phyloP scores from a whole-genome alignment of 768 basidiomycete genomes.

The Lactifluus rugatus region DNA sequence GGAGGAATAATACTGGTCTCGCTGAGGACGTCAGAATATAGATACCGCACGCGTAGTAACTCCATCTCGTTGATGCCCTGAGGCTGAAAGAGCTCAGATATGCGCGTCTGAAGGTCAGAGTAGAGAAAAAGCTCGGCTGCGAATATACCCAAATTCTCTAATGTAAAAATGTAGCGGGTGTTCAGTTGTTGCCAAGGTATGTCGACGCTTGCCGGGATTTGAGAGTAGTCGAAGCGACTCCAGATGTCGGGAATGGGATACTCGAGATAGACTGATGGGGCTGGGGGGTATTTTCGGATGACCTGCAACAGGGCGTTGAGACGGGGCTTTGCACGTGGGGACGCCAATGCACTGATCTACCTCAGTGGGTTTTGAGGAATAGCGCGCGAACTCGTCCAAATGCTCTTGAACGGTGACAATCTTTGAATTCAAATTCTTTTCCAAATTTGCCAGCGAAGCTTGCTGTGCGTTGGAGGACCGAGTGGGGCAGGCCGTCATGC shows the following conservation, averaged over 20 bases:
- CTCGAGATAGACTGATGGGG: slow-evolving; percentile 39
- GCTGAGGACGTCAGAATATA: not conserved
- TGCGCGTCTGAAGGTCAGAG: slow-evolving; percentile 44
- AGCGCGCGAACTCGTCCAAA: slow-evolving; percentile 48
- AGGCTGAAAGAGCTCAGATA: slow-evolving; percentile 31
- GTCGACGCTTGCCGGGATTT: slow-evolving; percentile 27
- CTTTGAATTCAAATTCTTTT: slow-evolving; percentile 62
- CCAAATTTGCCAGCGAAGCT: slow-evolving; percentile 52
- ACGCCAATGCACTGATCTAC: slow-evolving; percentile 27
- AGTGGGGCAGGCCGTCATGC: slow-evolving; percentile 87
- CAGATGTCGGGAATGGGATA: slow-evolving; percentile 51
- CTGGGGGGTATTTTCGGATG: slow-evolving; percentile 22
- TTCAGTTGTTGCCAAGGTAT: slow-evolving; percentile 54
- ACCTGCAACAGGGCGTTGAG: slow-evolving; percentile 2
- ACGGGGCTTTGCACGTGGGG: not conserved
- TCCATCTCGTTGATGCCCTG: slow-evolving; percentile 24
- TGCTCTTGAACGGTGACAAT: slow-evolving; percentile 69
- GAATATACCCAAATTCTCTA: slow-evolving; percentile 59
- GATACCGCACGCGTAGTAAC: slow-evolving; percentile 17
- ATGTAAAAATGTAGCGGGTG: slow-evolving; percentile 51
- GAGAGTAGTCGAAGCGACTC: slow-evolving; percentile 38
- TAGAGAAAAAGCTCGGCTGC: slow-evolving; percentile 66
- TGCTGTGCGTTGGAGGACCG: slow-evolving; percentile 67
- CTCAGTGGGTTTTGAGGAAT: slow-evolving; percentile 60
- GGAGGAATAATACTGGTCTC: not conserved